These are phyloP conservation scores for Ganoderma boninense DNA, from an alignment of 1,284 basidiomycete genomes.

Conservation along the genomic window DNA sequence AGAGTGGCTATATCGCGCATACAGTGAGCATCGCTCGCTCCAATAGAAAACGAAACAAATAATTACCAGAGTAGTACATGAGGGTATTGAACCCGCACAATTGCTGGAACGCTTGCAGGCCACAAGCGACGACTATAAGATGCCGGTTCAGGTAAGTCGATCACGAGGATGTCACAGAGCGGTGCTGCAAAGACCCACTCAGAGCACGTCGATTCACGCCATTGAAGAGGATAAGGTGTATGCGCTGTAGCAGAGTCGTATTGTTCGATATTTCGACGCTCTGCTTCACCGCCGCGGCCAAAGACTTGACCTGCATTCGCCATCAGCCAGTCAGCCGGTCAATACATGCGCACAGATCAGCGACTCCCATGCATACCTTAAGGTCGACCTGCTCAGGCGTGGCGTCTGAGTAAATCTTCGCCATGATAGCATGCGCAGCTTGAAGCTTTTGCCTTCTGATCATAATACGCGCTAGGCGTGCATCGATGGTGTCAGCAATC, in stretches of 20 bases:
- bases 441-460: slow-evolving; percentile 62
- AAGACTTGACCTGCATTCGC: slow-evolving; percentile 57
- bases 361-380: slow-evolving; percentile 54
- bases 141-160: slow-evolving; percentile 7
- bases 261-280: slow-evolving; percentile 68
- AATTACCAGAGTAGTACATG: slow-evolving; percentile 75
- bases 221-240: slow-evolving; percentile 61
- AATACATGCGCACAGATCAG: not conserved
- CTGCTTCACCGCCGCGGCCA: slow-evolving; percentile 68
- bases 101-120: slow-evolving; percentile 86
- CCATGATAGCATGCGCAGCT: slow-evolving; percentile 60
- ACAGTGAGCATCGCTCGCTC: not conserved
- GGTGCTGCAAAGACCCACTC: slow-evolving; percentile 52
- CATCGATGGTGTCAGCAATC: not conserved
- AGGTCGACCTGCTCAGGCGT: slow-evolving; percentile 69
- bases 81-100: slow-evolving; percentile 76
- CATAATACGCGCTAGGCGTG: slow-evolving; percentile 69
- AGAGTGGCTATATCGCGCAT: slow-evolving; percentile 61
- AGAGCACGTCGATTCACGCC: slow-evolving; percentile 75
- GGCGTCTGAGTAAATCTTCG: slow-evolving; percentile 74
- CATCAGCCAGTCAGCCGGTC: not conserved
- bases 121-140: slow-evolving; percentile 72
- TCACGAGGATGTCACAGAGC: not conserved
- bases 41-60: too few relatives aligned
- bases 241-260: slow-evolving; percentile 68